A percentile compares a stretch with the other conserved stretches of the same genome.
These are phyloP conservation scores for Fusarium sp. DNA, from an alignment of 2,329 filamentous ascomycete species.

Conservation along the genomic window DNA sequence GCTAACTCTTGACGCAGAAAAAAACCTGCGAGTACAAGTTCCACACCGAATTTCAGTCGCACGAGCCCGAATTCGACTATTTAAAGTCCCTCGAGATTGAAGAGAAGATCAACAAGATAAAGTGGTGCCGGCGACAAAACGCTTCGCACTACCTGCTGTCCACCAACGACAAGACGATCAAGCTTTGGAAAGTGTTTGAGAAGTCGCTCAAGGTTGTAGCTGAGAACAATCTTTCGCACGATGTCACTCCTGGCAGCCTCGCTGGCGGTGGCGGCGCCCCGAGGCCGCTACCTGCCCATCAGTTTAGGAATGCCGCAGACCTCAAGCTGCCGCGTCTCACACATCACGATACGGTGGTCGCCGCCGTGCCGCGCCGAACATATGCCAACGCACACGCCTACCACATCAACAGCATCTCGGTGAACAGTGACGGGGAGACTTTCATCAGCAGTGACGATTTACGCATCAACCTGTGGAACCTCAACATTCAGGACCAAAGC, in stretches of 20 bases:
- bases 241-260: constrained; percentile 84
- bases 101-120: constrained; percentile 99
- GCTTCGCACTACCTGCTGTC: constrained; percentile 98
- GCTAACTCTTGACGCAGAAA: constrained; percentile 74
- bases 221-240: constrained; percentile 97
- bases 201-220: constrained; percentile 99
- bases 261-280: constrained; percentile 85
- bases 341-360: constrained; percentile 98
- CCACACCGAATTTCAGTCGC: constrained; percentile 99
- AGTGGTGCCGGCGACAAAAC: constrained; percentile 99
- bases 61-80: constrained; percentile 99
- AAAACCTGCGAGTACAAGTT: constrained; percentile 99
- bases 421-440: constrained; percentile 99
- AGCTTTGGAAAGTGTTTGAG: constrained; percentile 99
- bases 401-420: constrained; percentile 99
- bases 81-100: constrained; percentile 99
- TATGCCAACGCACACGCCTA: constrained; percentile 99
- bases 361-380: constrained; percentile 93
- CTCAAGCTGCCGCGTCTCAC: constrained; percentile 96
- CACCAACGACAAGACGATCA: constrained; percentile 99
- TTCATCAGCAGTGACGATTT: constrained; percentile 99
- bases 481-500: constrained; percentile 99
- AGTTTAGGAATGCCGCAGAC: constrained; percentile 86
- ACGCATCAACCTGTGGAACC: constrained; percentile 98
- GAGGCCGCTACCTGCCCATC: constrained; percentile 76